Base-by-base conservation (phyloP, 192 early-diverging fungal species). In the Diversispora epigaea region DNA sequence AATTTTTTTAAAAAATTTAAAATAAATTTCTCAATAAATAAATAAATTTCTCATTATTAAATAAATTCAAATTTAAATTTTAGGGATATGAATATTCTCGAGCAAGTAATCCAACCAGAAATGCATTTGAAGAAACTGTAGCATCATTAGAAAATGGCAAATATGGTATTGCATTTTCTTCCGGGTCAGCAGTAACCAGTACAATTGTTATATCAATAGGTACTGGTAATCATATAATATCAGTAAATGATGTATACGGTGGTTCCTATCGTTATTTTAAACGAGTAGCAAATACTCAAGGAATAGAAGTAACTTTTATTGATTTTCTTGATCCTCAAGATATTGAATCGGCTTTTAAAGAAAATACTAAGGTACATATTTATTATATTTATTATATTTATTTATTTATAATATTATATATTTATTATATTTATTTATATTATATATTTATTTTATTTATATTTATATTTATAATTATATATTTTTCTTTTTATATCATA, bases 61-160 rank as follows among this genome's bases (percentile, higher is more conserved):
- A 11, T 71, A 11, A 39, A 0, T 68, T 19, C 44, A 15, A 4
- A 50, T 15, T 9, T 52, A 67, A 12, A 14, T 4, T 32, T 65
- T 76, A 86, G 81, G 87, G 87, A 32, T 94, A 86, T 75, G 92
- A 93, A 76, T 94, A 93, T 84, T 93, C 94, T 61, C 88, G 92
- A 75, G 88, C 89, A 44, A 90, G 88, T 76, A 93, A 94, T 77
- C 94, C 94, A 32, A 93, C 91, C 63, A 88, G 93, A 47, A 74
- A 83, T 7, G 83, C 84, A 79, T 91, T 93, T 72, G 93, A 94
- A 86, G 84, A 81, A 14, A 96, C 97, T 45, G 88, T 99, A 19
- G 96, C 96, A 3, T 89, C 95, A 32, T 85, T 99, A 57, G 96
- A 99, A 85, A 84, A 89, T 72, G 97, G 80, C 72, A 92, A 95